Evolutionary conservation across 75 land plant species (phyloP).

Genomic region (Azolla pinnata): DNA sequence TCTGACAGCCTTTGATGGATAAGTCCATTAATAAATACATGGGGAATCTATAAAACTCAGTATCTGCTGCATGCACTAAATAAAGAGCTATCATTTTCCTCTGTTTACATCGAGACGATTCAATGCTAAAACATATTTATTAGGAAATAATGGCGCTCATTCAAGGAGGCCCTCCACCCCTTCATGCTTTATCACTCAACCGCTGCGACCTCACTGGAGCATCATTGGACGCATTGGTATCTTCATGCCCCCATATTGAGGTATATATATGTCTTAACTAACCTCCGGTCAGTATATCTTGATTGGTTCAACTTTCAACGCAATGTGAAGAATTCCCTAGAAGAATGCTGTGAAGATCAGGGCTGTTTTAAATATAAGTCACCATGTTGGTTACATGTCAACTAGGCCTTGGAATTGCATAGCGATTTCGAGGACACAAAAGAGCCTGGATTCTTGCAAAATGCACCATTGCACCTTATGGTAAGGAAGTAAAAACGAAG

Average conservation of each 20-base stretch:
- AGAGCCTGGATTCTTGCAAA: not conserved
- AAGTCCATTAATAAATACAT: too few relatives aligned
- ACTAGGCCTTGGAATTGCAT: slow-evolving; percentile 10
- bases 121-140: not conserved
- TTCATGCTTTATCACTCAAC: slow-evolving; percentile 24
- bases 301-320: not conserved
- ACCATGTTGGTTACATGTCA: not conserved
- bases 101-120: too few relatives aligned
- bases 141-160: slow-evolving; percentile 26
- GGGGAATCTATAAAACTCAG: too few relatives aligned
- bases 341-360: too few relatives aligned
- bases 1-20: too few relatives aligned
- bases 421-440: slow-evolving; percentile 10
- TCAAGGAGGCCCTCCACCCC: slow-evolving; percentile 25
- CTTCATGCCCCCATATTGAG: slow-evolving; percentile 30
- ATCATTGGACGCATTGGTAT: slow-evolving; percentile 19
- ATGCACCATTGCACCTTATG: not conserved
- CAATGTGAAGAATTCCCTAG: too few relatives aligned
- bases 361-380: not conserved
- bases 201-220: slow-evolving; percentile 23
- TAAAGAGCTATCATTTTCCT: too few relatives aligned
- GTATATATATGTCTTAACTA: not conserved
- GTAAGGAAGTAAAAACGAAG: too few relatives aligned
- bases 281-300: not conserved
- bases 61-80: too few relatives aligned